Conservation (phyloP, 2,329 filamentous ascomycete genomes). For the Eutypa lata region DNA sequence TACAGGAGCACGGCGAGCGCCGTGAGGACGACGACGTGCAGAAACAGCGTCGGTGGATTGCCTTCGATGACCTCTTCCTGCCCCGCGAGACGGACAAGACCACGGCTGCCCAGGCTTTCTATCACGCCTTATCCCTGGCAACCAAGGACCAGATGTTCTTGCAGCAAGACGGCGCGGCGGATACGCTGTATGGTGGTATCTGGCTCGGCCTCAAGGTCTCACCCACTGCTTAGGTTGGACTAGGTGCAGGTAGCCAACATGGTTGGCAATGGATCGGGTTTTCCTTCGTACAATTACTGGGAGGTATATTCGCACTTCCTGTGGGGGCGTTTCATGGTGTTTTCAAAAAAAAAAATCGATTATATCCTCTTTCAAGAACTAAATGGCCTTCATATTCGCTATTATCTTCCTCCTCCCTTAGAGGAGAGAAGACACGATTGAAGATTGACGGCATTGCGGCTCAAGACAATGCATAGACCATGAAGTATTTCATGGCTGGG, state of each 20-base stretch:
- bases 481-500: no score
- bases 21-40: conserved; percentile 26
- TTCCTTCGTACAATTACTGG: background rate
- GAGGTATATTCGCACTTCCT: no score
- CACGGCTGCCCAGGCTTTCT: conserved; percentile 72
- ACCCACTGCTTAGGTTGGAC: background rate
- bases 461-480: no score
- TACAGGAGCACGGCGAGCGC: conserved; percentile 27
- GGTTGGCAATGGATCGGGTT: no score
- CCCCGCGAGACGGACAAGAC: conserved; percentile 49
- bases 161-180: conserved; percentile 49
- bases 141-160: conserved; percentile 64
- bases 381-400: no score
- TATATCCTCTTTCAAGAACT: no score
- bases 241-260: no score
- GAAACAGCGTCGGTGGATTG: conserved; percentile 44
- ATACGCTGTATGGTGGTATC: conserved; percentile 45
- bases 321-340: no score
- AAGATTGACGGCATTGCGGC: no score
- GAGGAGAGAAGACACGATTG: no score
- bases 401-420: no score
- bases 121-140: conserved; percentile 69
- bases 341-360: no score
- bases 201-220: conserved; percentile 37
- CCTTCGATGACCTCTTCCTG: conserved; percentile 69